Base-by-base conservation (phyloP, 352 stramenopile species). In the Phytophthora hibernalis region DNA sequence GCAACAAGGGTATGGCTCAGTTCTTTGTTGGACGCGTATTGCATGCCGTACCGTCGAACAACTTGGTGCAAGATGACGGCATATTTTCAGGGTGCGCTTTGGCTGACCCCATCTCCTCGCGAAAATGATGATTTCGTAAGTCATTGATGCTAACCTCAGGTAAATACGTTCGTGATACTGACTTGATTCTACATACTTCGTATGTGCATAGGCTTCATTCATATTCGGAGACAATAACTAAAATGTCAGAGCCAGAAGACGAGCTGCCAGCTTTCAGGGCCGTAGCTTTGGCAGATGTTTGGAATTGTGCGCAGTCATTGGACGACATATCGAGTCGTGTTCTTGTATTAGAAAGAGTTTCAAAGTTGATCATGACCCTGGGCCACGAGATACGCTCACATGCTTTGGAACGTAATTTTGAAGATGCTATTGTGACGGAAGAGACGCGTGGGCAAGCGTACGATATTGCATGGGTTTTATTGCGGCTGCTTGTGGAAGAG, bases 11-110 rank as follows among this genome's bases (percentile, higher is more conserved):
- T 11, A 59, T 84, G 40, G 37, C 61, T 15, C 70, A 61, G 22
- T 82, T 68, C 26, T 80, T 84, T 58, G 63, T 84, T 33, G 74
- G 76, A 20, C 70, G 74, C 5, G 65, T 72, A 15, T 38, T 82
- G 16, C 42, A 76, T 16, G 64, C 67, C 16, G 69, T 77, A 15
- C 65, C 75, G 7, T 64, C 65, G 20, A 70, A 24, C 18, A 77
- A 45, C 18, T n/a, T 72, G 18, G 28, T 62, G 24, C 65, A 72
- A 63, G 65, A 74, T 45, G 65, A 74, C 45, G 70, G 65, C 3
- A 58, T 78, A 21, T 75, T 72, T 26, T 65, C 66, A 43, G 69
- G 50, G 3, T 77, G 69, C 11, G 53, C 57, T 4, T 64, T 77
- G 18, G 64, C 69, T 37, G 51, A 65, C n/a, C 69, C 69, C 5